phyloP scores from a whole-genome alignment of 108 stramenopile genomes.

The Parietichytrium sp. region DNA sequence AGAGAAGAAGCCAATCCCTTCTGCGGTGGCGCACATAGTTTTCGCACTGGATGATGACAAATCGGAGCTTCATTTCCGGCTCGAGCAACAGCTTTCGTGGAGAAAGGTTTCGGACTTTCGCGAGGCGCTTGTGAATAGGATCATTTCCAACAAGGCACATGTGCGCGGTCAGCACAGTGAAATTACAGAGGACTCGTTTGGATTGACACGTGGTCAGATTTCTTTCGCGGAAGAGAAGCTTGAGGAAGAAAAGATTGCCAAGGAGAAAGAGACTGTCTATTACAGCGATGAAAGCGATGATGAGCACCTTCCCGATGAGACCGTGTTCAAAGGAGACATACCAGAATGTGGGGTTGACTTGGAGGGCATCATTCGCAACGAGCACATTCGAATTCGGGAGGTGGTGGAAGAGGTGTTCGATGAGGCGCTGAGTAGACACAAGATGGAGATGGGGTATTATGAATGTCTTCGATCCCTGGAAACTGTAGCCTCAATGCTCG shows the following conservation, averaged over 20 bases:
- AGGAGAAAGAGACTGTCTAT: not conserved
- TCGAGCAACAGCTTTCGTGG: not conserved
- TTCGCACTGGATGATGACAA: not conserved
- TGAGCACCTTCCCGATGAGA: not conserved
- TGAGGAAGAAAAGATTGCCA: not conserved
- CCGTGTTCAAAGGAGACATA: no score
- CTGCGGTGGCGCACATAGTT: not conserved
- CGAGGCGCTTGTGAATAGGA: not conserved
- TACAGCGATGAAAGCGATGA: slow-evolving; percentile 9
- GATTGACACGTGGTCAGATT: not conserved
- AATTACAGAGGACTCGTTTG: not conserved
- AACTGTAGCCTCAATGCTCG: no score
- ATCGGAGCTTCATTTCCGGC: not conserved
- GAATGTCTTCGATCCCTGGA: no score
- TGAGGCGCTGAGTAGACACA: no score
- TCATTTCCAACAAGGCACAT: slow-evolving; percentile 8
- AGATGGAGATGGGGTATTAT: no score
- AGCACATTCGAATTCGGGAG: no score
- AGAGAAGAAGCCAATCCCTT: not conserved
- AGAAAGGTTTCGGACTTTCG: not conserved
- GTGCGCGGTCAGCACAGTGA: not conserved
- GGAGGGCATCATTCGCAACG: no score
- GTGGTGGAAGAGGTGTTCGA: no score
- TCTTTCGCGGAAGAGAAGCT: not conserved
- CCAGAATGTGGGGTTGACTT: no score